Percentiles rank a stretch among this genome's conserved stretches.
These are phyloP conservation scores for Suillus bovinus DNA, from an alignment of 768 basidiomycete genomes.

Conservation along the genomic window DNA sequence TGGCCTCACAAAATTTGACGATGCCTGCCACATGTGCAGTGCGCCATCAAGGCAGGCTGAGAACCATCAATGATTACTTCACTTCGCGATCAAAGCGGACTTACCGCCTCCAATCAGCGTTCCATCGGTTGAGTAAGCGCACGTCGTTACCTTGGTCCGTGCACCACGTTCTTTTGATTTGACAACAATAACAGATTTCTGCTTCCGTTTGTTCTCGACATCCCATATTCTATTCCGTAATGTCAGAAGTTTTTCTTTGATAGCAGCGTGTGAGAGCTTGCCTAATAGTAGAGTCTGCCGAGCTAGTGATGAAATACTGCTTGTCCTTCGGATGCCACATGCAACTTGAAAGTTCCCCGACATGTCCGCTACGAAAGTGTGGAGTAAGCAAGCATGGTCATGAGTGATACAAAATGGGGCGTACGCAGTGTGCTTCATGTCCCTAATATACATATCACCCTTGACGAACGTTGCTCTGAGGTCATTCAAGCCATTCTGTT, in stretches of 20 bases:
- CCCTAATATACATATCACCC: conserved; percentile 97
- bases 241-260: conserved; percentile 8
- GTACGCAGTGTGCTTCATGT: conserved; percentile 98
- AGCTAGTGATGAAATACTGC: conserved; percentile 85
- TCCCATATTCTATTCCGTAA: conserved; percentile 81
- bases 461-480: conserved; percentile 79
- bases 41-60: conserved; percentile 90
- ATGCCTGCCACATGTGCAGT: conserved; percentile 90
- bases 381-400: conserved; percentile 13
- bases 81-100: conserved; percentile 20
- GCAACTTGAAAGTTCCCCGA: conserved; percentile 86
- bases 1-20: conserved; percentile 91
- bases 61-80: conserved; percentile 13
- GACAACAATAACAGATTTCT: conserved; percentile 94
- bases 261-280: conserved; percentile 33
- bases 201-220: conserved; percentile 87
- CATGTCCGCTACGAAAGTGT: conserved; percentile 74
- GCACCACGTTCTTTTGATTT: conserved; percentile 95
- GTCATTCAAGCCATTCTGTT: conserved; percentile 50
- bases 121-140: conserved; percentile 90
- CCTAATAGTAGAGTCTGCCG: conserved; percentile 96
- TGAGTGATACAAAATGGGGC: conserved; percentile 32
- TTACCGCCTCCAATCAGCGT: conserved; percentile 84
- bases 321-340: conserved; percentile 91
- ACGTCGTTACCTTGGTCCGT: conserved; percentile 86